Conservation (phyloP, 2,329 filamentous ascomycete genomes). For the Magnaporthiopsis poae region DNA sequence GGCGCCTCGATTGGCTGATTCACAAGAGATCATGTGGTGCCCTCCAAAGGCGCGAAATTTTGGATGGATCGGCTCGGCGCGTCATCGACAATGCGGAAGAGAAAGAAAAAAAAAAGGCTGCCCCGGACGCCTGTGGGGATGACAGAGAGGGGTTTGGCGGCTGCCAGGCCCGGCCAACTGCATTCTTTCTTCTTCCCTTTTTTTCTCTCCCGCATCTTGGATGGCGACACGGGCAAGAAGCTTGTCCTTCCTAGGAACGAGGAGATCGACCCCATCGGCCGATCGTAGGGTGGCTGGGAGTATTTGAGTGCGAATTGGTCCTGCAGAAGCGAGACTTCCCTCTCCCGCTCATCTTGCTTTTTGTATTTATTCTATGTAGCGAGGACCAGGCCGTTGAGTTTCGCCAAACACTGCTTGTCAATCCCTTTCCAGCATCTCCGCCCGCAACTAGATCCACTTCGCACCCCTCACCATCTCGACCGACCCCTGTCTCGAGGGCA, state of each 20-base stretch:
- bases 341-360: not conserved
- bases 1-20: not conserved
- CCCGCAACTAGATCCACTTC: not conserved
- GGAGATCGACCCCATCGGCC: no score
- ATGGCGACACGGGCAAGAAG: not conserved
- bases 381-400: not conserved
- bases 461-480: no score
- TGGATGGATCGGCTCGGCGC: slow-evolving; percentile 2
- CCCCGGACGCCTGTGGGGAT: not conserved
- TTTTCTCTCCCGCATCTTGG: not conserved
- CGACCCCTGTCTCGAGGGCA: no score
- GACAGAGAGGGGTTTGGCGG: slow-evolving; percentile 6
- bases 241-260: not conserved
- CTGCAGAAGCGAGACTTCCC: not conserved
- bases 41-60: not conserved
- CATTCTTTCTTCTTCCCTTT: not conserved
- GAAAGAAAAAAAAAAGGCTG: not conserved
- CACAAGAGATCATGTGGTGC: not conserved
- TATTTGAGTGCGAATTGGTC: not conserved
- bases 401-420: not conserved
- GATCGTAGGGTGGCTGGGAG: not conserved
- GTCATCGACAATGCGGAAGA: not conserved
- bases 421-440: not conserved
- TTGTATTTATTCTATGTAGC: not conserved
- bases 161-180: not conserved